phyloP scores from a whole-genome alignment of 495 filamentous ascomycete species.

The Penicillium angulare region DNA sequence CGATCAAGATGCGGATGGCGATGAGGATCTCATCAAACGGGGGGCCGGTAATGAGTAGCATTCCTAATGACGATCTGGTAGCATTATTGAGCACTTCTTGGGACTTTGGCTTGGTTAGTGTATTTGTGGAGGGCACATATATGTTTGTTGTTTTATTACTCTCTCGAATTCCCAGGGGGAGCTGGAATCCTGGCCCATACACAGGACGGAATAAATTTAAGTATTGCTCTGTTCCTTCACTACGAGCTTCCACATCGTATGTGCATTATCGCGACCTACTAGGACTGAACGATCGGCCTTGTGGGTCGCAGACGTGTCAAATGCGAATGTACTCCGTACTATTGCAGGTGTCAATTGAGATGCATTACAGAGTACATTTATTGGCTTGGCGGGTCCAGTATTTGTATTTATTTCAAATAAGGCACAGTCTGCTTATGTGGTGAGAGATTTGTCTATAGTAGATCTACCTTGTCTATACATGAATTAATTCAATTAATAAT shows the following conservation, averaged over 20 bases:
- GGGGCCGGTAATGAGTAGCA: conserved; percentile 42
- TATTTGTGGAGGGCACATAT: neutral
- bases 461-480: too few relatives aligned
- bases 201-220: neutral
- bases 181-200: conserved; percentile 1
- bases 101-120: neutral
- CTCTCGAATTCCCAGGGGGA: neutral
- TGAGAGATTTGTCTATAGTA: too few relatives aligned
- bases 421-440: too few relatives aligned
- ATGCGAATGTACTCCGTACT: conserved; percentile 3
- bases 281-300: conserved; percentile 8
- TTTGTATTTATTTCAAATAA: neutral
- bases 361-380: neutral
- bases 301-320: conserved; percentile 28
- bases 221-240: neutral
- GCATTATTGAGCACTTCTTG: neutral
- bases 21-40: conserved; percentile 44
- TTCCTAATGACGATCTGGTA: conserved; percentile 25
- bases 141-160: neutral
- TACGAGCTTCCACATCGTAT: conserved; percentile 12
- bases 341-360: conserved; percentile 4
- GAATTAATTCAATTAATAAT: too few relatives aligned
- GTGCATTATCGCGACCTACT: neutral
- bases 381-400: conserved; percentile 3
- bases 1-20: conserved; percentile 44